These are phyloP conservation scores for Mucor mucedo DNA, from an alignment of 371 early-diverging fungal genomes.

Conservation along the genomic window DNA sequence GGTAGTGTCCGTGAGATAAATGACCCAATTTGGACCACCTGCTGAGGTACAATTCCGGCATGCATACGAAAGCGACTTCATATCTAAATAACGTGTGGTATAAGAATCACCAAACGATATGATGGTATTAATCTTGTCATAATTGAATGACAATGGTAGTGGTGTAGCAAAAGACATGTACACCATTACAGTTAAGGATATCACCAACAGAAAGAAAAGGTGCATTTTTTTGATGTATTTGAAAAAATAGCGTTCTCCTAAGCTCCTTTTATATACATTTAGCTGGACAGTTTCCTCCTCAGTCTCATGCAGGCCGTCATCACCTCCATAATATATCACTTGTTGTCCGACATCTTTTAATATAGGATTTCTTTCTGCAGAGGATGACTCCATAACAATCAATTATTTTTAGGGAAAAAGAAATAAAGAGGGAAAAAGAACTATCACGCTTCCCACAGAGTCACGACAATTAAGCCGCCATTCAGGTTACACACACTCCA, in stretches of 20 bases:
- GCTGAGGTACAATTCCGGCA: slow-evolving; percentile 44
- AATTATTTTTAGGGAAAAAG: neutral
- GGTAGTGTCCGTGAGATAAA: slow-evolving; percentile 30
- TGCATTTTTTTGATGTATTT: neutral
- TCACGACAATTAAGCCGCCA: neutral
- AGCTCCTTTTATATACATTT: slow-evolving; percentile 7
- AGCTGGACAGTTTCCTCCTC: neutral
- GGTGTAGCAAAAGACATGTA: neutral
- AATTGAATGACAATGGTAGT: slow-evolving; percentile 10
- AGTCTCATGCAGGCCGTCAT: slow-evolving; percentile 5
- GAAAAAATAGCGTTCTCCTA: neutral
- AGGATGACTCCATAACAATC: slow-evolving; percentile 6
- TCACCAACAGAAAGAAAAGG: slow-evolving; percentile 4
- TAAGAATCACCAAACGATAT: slow-evolving; percentile 51
- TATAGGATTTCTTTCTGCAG: slow-evolving; percentile 5
- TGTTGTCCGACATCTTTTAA: slow-evolving; percentile 1
- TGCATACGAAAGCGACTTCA: slow-evolving; percentile 30
- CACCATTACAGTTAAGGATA: neutral
- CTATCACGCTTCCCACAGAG: neutral
- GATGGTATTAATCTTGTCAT: slow-evolving; percentile 29
- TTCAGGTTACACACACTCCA: neutral
- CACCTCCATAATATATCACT: slow-evolving; percentile 5
- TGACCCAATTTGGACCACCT: slow-evolving; percentile 48
- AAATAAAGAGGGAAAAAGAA: slow-evolving; percentile 3
- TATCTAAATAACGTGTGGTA: slow-evolving; percentile 38